These are phyloP conservation scores for Amborella trichopoda DNA, from an alignment of 164 flowering plant genomes.

Conservation along the genomic window DNA sequence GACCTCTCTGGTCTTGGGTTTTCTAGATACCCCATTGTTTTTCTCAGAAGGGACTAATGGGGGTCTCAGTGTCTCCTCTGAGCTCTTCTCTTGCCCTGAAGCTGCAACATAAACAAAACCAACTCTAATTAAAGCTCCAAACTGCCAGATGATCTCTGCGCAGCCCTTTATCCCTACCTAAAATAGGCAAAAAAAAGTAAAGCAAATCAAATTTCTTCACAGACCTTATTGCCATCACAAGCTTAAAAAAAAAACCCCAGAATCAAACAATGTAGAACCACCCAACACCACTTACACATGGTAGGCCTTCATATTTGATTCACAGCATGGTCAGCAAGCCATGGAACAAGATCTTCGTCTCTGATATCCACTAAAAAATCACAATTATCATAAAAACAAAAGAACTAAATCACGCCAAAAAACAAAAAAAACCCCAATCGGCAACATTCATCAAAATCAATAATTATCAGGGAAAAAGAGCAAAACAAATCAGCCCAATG, in stretches of 20 bases:
- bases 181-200: conserved; percentile 14
- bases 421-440: background rate
- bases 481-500: conserved; percentile 11
- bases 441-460: background rate
- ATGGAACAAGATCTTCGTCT: background rate
- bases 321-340: background rate
- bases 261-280: conserved; percentile 11
- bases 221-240: conserved; percentile 10
- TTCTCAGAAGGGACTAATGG: conserved; percentile 46
- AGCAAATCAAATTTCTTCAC: conserved; percentile 16
- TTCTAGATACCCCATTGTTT: conserved; percentile 21
- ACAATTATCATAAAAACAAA: background rate
- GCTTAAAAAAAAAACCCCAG: conserved; percentile 27
- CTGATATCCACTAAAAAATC: background rate
- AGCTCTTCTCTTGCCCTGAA: conserved; percentile 26
- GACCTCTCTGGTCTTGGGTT: conserved; percentile 32
- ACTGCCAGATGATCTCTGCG: no score
- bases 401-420: background rate
- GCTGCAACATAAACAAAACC: conserved; percentile 42
- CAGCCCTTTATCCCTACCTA: conserved; percentile 31
- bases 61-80: conserved; percentile 33
- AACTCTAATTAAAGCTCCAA: conserved; percentile 39
- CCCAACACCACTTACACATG: conserved; percentile 1
- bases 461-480: conserved; percentile 7
- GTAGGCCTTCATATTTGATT: conserved; percentile 1